A percentile compares a stretch with the other conserved stretches of the same genome.
These are phyloP conservation scores for Mycotypha africana DNA, from an alignment of 371 early-diverging fungal genomes.

Conservation along the genomic window DNA sequence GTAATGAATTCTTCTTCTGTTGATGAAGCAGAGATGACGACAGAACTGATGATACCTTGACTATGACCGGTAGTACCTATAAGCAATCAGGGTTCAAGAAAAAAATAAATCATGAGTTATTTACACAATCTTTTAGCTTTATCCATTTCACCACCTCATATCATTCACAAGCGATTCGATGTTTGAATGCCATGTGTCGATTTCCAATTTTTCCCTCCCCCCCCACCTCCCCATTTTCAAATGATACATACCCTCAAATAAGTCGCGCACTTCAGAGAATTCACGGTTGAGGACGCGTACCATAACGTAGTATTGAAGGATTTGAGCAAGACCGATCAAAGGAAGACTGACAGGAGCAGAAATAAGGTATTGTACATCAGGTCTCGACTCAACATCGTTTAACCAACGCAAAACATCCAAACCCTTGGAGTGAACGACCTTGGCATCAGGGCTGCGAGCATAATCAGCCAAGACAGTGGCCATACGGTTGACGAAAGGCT, in stretches of 20 bases:
- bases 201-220: no score
- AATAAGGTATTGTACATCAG: slow-evolving; percentile 78
- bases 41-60: slow-evolving; percentile 91
- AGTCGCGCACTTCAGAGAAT: slow-evolving; percentile 36
- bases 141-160: neutral
- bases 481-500: slow-evolving; percentile 76
- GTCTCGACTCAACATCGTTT: slow-evolving; percentile 77
- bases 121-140: neutral
- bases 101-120: neutral
- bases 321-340: slow-evolving; percentile 86
- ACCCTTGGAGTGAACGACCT: slow-evolving; percentile 75
- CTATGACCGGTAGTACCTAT: slow-evolving; percentile 89
- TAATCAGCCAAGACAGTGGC: slow-evolving; percentile 66
- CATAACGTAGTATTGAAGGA: slow-evolving; percentile 79
- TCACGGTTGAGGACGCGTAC: slow-evolving; percentile 51
- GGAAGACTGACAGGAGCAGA: slow-evolving; percentile 87
- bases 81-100: neutral
- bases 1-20: slow-evolving; percentile 76
- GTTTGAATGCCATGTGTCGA: no score
- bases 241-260: slow-evolving; percentile 41
- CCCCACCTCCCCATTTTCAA: neutral
- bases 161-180: no score
- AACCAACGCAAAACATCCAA: slow-evolving; percentile 89
- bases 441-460: slow-evolving; percentile 65
- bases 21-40: slow-evolving; percentile 79